These are phyloP conservation scores for Bimuria novae-zelandiae DNA, from an alignment of 2,329 filamentous ascomycete genomes.

Conservation along the genomic window DNA sequence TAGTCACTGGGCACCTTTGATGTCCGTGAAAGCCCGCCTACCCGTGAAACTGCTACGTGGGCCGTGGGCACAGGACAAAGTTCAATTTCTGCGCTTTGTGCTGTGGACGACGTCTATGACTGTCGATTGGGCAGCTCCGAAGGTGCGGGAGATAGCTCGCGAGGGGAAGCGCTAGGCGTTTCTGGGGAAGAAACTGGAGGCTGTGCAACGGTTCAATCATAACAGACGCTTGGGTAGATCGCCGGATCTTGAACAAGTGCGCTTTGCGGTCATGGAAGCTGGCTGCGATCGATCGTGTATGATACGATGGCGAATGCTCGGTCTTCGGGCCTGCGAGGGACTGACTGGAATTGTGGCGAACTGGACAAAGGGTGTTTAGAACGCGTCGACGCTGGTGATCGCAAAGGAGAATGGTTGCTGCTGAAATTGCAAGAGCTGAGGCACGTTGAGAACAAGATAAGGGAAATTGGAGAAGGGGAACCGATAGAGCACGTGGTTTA, in stretches of 20 bases:
- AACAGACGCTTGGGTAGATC: slow-evolving; percentile 36
- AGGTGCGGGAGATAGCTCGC: slow-evolving; percentile 11
- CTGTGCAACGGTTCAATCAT: slow-evolving; percentile 41
- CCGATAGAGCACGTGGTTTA: background rate
- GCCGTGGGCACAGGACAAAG: slow-evolving; percentile 33
- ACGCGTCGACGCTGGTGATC: slow-evolving; percentile 21
- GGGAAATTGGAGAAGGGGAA: background rate
- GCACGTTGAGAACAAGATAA: background rate
- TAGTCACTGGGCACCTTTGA: slow-evolving; percentile 31
- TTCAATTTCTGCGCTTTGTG: slow-evolving; percentile 38
- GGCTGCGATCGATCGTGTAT: slow-evolving; percentile 40
- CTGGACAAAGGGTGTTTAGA: slow-evolving; percentile 38
- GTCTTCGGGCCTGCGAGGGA: slow-evolving; percentile 17
- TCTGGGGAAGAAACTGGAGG: slow-evolving; percentile 32
- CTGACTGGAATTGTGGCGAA: slow-evolving; percentile 18
- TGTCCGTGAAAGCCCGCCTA: slow-evolving; percentile 35
- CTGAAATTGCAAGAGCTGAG: slow-evolving; percentile 29
- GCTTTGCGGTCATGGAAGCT: slow-evolving; percentile 35
- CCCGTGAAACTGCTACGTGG: slow-evolving; percentile 34
- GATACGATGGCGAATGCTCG: slow-evolving; percentile 31
- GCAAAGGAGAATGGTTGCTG: slow-evolving; percentile 34
- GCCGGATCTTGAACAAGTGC: slow-evolving; percentile 26
- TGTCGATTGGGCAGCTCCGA: slow-evolving; percentile 34
- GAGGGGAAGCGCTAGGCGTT: slow-evolving; percentile 34
- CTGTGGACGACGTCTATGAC: slow-evolving; percentile 38